phyloP scores from a whole-genome alignment of 148 eudicot genomes.

The Rheum nobile region DNA sequence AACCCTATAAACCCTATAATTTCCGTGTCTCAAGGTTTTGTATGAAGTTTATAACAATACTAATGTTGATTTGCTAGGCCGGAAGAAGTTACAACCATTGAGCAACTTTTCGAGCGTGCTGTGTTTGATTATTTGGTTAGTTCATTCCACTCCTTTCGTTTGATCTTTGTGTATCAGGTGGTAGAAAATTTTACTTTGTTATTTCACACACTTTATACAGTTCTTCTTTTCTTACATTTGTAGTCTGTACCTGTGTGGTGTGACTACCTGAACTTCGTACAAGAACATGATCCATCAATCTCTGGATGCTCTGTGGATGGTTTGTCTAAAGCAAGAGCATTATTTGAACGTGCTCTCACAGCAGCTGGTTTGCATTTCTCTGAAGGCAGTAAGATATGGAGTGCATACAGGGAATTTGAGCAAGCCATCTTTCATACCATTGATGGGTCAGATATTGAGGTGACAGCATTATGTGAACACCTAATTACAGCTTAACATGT shows the following conservation, averaged over 20 bases:
- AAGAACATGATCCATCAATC: slow-evolving; percentile 63
- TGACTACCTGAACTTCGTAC: slow-evolving; percentile 67
- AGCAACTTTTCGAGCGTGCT: slow-evolving; percentile 73
- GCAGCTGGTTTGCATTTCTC: slow-evolving; percentile 82
- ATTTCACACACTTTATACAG: neutral
- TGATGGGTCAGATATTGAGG: slow-evolving; percentile 48
- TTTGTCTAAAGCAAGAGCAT: slow-evolving; percentile 57
- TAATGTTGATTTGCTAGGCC: slow-evolving; percentile 25
- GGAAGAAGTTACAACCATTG: slow-evolving; percentile 43
- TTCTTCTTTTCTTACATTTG: slow-evolving; percentile 10
- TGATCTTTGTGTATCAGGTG: neutral
- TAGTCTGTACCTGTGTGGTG: slow-evolving; percentile 91
- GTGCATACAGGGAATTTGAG: slow-evolving; percentile 77
- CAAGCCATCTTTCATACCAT: slow-evolving; percentile 44
- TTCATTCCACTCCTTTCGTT: slow-evolving; percentile 9
- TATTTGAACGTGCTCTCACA: slow-evolving; percentile 89
- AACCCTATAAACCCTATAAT: neutral
- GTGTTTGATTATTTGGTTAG: slow-evolving; percentile 78
- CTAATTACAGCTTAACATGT: neutral
- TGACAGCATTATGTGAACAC: slow-evolving; percentile 10
- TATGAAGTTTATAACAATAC: neutral
- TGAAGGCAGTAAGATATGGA: slow-evolving; percentile 83
- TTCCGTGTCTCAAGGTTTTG: neutral
- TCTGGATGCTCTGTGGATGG: slow-evolving; percentile 53
- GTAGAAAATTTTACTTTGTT: neutral